These are phyloP conservation scores for Carallia pectinifolia DNA, from an alignment of 345 rosid genomes.

Conservation along the genomic window DNA sequence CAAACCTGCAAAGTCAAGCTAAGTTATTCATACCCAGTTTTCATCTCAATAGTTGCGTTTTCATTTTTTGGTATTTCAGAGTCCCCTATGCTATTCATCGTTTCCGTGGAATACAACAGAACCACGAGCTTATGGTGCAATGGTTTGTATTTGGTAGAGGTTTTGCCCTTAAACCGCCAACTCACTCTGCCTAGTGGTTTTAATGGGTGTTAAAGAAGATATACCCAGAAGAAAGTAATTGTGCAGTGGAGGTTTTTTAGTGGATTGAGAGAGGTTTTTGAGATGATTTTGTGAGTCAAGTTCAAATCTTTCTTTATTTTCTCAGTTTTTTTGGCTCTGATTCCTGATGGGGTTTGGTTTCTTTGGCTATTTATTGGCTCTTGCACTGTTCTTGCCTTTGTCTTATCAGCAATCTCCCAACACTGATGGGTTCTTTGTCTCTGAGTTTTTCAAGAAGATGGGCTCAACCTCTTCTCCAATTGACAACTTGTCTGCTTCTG, in stretches of 20 bases:
- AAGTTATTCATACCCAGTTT: conserved; percentile 11
- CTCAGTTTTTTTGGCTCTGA: conserved; percentile 16
- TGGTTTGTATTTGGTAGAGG: neutral
- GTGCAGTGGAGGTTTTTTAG: too few species aligned
- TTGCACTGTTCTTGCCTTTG: conserved; percentile 52
- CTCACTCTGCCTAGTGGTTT: neutral
- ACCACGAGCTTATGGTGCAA: neutral
- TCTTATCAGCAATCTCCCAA: conserved; percentile 79
- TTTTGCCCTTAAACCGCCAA: neutral
- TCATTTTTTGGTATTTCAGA: neutral
- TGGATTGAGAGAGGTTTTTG: conserved; percentile 5
- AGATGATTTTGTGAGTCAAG: conserved; percentile 16
- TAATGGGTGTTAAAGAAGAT: conserved; percentile 17
- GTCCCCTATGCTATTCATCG: neutral
- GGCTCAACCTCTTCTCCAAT: conserved; percentile 36
- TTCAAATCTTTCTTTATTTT: conserved; percentile 11
- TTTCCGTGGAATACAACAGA: conserved; percentile 19
- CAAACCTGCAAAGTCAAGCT: conserved; percentile 27
- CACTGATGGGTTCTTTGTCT: conserved; percentile 75
- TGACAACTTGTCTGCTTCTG: conserved; percentile 49
- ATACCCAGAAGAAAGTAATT: conserved; percentile 3
- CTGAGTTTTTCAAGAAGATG: conserved; percentile 69
- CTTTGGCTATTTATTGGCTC: conserved; percentile 48
- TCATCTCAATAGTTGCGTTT: neutral
- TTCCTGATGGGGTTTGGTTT: conserved; percentile 59